phyloP scores from a whole-genome alignment of 139 green algal genomes.

The Coccomyxa sp. region DNA sequence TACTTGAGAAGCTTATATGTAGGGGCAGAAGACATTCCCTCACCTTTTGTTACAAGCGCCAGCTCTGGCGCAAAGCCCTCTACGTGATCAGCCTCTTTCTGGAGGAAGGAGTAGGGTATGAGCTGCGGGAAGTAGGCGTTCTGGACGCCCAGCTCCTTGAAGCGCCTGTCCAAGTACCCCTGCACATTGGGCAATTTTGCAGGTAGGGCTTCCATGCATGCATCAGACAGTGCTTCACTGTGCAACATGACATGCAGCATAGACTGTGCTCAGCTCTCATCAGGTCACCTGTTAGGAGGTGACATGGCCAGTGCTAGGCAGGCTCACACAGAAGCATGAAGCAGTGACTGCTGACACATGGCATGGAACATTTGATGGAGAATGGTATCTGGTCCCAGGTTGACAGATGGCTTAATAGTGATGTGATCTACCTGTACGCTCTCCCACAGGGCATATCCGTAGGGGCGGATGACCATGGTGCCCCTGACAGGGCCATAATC shows the following conservation, averaged over 20 bases:
- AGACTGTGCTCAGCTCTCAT: neutral
- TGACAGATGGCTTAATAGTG: neutral
- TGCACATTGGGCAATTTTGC: constrained; percentile 61
- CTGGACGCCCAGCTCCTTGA: constrained; percentile 84
- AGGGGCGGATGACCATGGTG: constrained; percentile 99
- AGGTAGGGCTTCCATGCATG: neutral
- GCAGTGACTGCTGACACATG: neutral
- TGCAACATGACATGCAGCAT: neutral
- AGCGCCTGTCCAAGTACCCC: constrained; percentile 71
- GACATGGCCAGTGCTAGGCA: neutral
- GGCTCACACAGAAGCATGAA: neutral
- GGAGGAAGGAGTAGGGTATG: constrained; percentile 96
- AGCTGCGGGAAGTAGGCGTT: constrained; percentile 99
- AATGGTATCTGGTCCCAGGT: neutral
- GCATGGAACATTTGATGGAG: neutral
- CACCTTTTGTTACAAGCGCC: constrained; percentile 92
- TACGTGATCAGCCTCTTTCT: constrained; percentile 97
- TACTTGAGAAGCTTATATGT: neutral
- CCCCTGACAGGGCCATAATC: constrained; percentile 97
- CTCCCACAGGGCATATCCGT: constrained; percentile 78
- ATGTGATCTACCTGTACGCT: constrained; percentile 37
- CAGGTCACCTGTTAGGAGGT: neutral
- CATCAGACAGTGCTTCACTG: neutral
- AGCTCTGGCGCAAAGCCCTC: constrained; percentile 99
- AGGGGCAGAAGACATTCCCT: neutral